A percentile compares a stretch with the other conserved stretches of the same genome.
These are phyloP conservation scores for Mallotus nudiflorus DNA, from an alignment of 345 rosid genomes.

Conservation along the genomic window DNA sequence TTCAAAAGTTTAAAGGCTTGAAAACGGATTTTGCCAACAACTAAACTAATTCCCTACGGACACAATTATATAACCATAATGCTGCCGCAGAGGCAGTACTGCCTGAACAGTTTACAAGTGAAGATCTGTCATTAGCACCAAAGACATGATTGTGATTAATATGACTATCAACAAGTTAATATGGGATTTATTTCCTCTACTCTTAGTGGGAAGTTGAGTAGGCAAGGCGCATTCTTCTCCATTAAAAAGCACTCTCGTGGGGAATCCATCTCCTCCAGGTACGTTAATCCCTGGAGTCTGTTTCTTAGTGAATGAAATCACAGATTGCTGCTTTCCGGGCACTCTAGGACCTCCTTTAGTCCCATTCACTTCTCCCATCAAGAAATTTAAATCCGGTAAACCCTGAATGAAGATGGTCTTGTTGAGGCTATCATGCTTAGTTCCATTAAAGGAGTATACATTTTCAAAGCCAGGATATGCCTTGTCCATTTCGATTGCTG, in stretches of 20 bases:
- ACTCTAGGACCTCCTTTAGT: slow-evolving; percentile 46
- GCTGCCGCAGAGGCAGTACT: too few species aligned
- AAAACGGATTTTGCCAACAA: too few species aligned
- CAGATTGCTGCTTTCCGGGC: slow-evolving; percentile 93
- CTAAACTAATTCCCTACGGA: too few species aligned
- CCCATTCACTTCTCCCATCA: slow-evolving; percentile 63
- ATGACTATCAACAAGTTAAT: slow-evolving; percentile 27
- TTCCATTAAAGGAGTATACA: slow-evolving; percentile 82
- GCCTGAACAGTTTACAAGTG: not conserved
- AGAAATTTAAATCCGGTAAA: slow-evolving; percentile 59
- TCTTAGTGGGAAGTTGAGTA: slow-evolving; percentile 44
- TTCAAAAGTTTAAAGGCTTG: too few species aligned
- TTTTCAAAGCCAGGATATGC: slow-evolving; percentile 64
- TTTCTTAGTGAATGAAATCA: slow-evolving; percentile 71
- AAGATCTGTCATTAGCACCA: slow-evolving; percentile 41
- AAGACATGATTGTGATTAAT: slow-evolving; percentile 32
- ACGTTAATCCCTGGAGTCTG: slow-evolving; percentile 44
- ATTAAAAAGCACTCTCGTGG: slow-evolving; percentile 64
- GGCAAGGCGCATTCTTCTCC: slow-evolving; percentile 98
- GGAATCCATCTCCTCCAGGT: slow-evolving; percentile 73
- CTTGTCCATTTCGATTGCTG: slow-evolving; percentile 60
- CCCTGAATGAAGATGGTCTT: slow-evolving; percentile 74
- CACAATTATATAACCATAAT: too few species aligned
- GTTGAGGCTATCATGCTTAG: slow-evolving; percentile 43
- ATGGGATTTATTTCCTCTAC: slow-evolving; percentile 33